Evolutionary conservation across 1,284 basidiomycete species (phyloP), one percentile per base, ranked within the genome.

Genomic region (Tranzscheliella williamsii): DNA sequence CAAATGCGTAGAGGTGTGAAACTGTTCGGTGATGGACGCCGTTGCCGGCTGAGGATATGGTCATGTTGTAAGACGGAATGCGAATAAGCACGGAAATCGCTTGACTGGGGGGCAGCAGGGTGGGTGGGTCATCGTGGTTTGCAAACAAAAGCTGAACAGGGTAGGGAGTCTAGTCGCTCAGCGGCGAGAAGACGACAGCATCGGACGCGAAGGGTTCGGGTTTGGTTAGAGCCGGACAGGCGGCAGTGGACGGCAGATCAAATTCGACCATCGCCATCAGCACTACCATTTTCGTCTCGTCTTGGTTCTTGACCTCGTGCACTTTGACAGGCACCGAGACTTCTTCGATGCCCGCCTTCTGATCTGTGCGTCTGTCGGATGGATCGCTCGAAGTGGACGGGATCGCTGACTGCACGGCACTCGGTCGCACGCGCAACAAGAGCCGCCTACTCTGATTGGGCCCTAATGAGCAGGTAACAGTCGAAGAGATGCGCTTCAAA

Each of bases 291-390:
- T 70, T 70, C 26, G 66, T 72, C 55, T 76, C 73, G 46, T 77
- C 75, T 45, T 67, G 67, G 42, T 77, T 77, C 62, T 77, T 77
- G 34, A 65, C 61, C 46, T 77, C 75, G 49, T 77, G 70, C 34
- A 77, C 54, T 16, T 50, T 51, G 23, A 77, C 56, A 8, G 57
- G 53, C 7, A 73, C 52, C 8, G 44, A 42, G 4, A 75, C 55
- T 24, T 69, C 54, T n/a, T 64, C 60, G 26, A 61, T 66, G 5
- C 52, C 50, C 9, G 56, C 34, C 18, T 51, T 46, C 24, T 52
- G 46, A 2, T 30, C 38, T 0, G 54, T 67, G n/a, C 48, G 40
- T 4, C 53, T 46, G 26, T 67, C 64, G n/a, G 49, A 36, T 5
- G 51, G 52, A 24, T 60, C 56, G 23, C 16, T 30, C 1, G 50